Percentiles rank a stretch among this genome's conserved stretches.
Evolutionary conservation across 176 grass and related monocot species (phyloP).

Genomic region (Juncus inflexus): DNA sequence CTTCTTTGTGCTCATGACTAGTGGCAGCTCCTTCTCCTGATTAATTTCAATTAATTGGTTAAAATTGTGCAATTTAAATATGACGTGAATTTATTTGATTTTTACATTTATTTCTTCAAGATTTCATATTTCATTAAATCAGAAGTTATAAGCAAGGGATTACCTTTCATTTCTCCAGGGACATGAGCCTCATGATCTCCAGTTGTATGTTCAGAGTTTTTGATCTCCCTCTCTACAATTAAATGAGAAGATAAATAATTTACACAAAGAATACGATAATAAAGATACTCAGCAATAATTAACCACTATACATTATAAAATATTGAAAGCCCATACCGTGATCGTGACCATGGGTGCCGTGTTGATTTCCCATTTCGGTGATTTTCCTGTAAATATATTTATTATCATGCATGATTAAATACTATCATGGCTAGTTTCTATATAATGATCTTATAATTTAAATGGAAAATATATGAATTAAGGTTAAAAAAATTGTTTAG

Average conservation of each 20-base stretch:
- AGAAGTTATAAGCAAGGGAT: no score
- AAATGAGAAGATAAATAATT: no score
- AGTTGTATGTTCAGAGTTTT: no score
- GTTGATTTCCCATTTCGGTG: slow-evolving; percentile 24
- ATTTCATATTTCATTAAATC: neutral
- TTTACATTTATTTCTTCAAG: neutral
- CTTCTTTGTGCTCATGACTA: neutral
- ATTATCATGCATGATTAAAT: slow-evolving; percentile 2
- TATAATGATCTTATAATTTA: no score
- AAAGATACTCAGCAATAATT: neutral
- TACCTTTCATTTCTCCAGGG: neutral
- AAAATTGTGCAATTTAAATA: neutral
- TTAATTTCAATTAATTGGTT: slow-evolving; percentile 14
- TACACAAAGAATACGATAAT: no score
- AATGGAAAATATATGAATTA: no score
- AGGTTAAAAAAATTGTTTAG: no score
- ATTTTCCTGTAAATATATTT: slow-evolving; percentile 6
- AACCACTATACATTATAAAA: slow-evolving; percentile 5
- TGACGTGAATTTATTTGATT: neutral
- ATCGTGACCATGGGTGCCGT: neutral
- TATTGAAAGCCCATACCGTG: neutral
- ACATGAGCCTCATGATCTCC: no score
- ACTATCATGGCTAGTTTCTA: no score
- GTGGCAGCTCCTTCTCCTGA: slow-evolving; percentile 10
- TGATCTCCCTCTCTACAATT: no score